Conservation (phyloP, 768 basidiomycete species). For the Mycena galericulata region DNA sequence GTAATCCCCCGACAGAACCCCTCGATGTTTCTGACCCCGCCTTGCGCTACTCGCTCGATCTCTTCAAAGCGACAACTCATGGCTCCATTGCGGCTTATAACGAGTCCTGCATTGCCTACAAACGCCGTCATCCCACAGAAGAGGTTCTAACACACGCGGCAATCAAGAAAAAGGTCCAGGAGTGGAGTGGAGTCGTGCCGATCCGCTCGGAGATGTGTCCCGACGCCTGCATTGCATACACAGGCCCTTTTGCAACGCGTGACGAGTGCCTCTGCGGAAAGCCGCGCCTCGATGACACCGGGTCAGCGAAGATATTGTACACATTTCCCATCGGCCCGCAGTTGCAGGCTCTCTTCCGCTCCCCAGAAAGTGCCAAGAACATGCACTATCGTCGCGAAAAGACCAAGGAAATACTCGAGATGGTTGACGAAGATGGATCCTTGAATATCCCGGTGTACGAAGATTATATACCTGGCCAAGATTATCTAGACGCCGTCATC, state of each 20-base stretch:
- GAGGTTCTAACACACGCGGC: not conserved
- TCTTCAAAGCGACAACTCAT: not conserved
- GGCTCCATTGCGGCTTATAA: not conserved
- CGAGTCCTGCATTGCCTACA: not conserved
- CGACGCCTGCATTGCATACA: constrained; percentile 41
- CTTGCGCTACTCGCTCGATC: not conserved
- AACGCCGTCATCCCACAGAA: not conserved
- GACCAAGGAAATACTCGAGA: not conserved
- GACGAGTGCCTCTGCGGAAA: constrained; percentile 41
- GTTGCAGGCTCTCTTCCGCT: constrained; percentile 44
- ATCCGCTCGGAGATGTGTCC: constrained; percentile 42
- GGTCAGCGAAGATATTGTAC: constrained; percentile 28
- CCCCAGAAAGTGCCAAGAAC: constrained; percentile 29
- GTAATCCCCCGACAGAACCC: not conserved
- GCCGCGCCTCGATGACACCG: constrained; percentile 35
- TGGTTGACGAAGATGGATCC: not conserved
- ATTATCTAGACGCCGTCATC: not conserved
- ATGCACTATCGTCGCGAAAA: constrained; percentile 18
- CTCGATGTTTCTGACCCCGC: not conserved
- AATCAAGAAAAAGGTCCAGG: constrained; percentile 3
- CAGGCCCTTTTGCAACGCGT: constrained; percentile 34
- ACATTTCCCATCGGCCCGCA: constrained; percentile 52
- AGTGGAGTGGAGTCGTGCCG: constrained; percentile 35
- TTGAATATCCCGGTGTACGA: not conserved
- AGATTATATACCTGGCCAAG: not conserved